These are phyloP conservation scores for Kwoniella europaea DNA, from an alignment of 768 basidiomycete genomes.

Conservation along the genomic window DNA sequence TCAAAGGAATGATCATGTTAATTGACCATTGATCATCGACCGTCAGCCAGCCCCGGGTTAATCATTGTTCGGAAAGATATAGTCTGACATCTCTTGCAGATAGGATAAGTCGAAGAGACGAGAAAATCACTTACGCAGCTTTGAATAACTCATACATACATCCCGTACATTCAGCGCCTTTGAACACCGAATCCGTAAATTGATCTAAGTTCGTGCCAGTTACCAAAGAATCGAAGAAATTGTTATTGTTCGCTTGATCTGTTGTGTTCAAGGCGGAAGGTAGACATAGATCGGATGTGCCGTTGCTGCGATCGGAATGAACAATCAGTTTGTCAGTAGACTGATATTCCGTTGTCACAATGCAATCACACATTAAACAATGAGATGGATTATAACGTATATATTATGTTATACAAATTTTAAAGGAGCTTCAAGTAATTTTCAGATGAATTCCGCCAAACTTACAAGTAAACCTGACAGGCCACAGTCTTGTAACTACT, in stretches of 20 bases:
- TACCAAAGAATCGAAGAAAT: conserved; percentile 51
- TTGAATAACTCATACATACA: conserved; percentile 57
- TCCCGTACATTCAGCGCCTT: conserved; percentile 46
- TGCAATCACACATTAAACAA: too few relatives aligned
- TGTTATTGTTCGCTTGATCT: conserved; percentile 38
- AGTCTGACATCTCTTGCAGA: not conserved
- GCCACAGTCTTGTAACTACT: conserved; percentile 50
- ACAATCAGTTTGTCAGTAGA: not conserved
- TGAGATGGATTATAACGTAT: too few relatives aligned
- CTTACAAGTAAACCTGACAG: conserved; percentile 54
- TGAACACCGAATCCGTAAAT: conserved; percentile 46
- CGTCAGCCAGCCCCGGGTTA: too few relatives aligned
- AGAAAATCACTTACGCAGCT: conserved; percentile 42
- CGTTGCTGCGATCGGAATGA: conserved; percentile 38
- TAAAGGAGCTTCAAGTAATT: too few relatives aligned
- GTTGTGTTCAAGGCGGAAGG: conserved; percentile 38
- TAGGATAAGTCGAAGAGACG: not conserved
- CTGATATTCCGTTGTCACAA: too few relatives aligned
- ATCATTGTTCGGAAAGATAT: too few relatives aligned
- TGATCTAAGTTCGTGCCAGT: conserved; percentile 44
- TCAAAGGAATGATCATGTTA: too few relatives aligned
- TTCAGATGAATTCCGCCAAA: too few relatives aligned
- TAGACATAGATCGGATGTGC: conserved; percentile 47
- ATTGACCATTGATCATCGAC: too few relatives aligned
- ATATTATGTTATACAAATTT: too few relatives aligned